A percentile compares a stretch with the other conserved stretches of the same genome.
Evolutionary conservation across 805 yeast species (phyloP).

Genomic region (Groenewaldozyma salmanticensis): DNA sequence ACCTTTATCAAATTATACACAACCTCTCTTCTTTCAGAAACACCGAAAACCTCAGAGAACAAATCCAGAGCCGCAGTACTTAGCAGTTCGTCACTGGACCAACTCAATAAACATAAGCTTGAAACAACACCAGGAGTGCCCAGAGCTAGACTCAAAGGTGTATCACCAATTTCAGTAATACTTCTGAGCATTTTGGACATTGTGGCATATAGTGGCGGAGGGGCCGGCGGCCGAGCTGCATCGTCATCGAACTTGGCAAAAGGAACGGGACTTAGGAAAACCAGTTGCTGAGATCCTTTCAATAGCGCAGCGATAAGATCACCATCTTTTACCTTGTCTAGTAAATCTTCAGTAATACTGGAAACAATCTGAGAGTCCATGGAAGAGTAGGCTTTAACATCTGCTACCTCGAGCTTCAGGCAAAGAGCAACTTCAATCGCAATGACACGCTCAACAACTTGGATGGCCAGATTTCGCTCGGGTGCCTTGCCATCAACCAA

Average conservation of each 20-base stretch:
- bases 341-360: background rate
- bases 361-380: background rate
- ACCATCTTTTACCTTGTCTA: background rate
- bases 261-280: background rate
- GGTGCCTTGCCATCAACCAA: background rate
- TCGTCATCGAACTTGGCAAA: too few relatives aligned
- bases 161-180: background rate
- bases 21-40: constrained; percentile 68
- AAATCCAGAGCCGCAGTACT: constrained; percentile 49
- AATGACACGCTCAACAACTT: background rate
- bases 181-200: too few relatives aligned
- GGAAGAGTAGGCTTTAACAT: too few relatives aligned
- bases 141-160: background rate
- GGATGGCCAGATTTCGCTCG: background rate
- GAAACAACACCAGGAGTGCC: background rate
- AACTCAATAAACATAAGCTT: too few relatives aligned
- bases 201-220: too few relatives aligned
- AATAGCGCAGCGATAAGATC: background rate
- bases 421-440: background rate
- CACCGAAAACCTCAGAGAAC: constrained; percentile 70
- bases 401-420: background rate
- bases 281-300: background rate
- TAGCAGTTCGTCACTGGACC: background rate
- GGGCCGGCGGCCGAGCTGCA: too few relatives aligned
- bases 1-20: constrained; percentile 43